A percentile compares a stretch with the other conserved stretches of the same genome.
Evolutionary conservation across 345 rosid species (phyloP).

Genomic region (Hypericum perforatum): DNA sequence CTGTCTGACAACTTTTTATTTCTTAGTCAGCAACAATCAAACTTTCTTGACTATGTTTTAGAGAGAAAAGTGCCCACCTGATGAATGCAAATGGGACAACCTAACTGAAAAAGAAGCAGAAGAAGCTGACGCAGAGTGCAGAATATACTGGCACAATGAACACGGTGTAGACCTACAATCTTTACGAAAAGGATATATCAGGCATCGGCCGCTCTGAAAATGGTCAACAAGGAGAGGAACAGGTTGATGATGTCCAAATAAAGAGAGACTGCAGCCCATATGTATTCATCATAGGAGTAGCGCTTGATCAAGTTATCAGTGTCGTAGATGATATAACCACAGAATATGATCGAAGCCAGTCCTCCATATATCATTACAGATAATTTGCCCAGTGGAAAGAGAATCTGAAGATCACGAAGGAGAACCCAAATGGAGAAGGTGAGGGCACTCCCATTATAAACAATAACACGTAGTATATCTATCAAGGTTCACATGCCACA

Average conservation of each 20-base stretch:
- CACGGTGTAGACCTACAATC: too few relatives aligned
- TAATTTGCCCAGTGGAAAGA: constrained; percentile 66
- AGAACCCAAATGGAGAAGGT: neutral
- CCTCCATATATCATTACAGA: constrained; percentile 75
- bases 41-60: too few relatives aligned
- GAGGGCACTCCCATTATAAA: too few relatives aligned
- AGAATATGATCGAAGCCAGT: constrained; percentile 67
- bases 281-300: constrained; percentile 61
- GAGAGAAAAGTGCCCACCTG: too few relatives aligned
- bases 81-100: too few relatives aligned
- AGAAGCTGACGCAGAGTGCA: too few relatives aligned
- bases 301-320: constrained; percentile 91
- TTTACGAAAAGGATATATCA: constrained; percentile 1
- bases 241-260: constrained; percentile 72
- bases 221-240: constrained; percentile 54
- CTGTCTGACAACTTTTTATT: too few relatives aligned
- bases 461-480: neutral
- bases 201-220: constrained; percentile 64
- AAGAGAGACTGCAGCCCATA: constrained; percentile 78
- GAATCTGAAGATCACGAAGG: constrained; percentile 32
- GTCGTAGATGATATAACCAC: constrained; percentile 73
- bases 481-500: neutral
- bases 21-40: too few relatives aligned
- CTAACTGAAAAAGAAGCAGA: too few relatives aligned
- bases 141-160: too few relatives aligned